phyloP scores from a whole-genome alignment of 2,329 filamentous ascomycete species.

The Colletotrichum sansevieriae region DNA sequence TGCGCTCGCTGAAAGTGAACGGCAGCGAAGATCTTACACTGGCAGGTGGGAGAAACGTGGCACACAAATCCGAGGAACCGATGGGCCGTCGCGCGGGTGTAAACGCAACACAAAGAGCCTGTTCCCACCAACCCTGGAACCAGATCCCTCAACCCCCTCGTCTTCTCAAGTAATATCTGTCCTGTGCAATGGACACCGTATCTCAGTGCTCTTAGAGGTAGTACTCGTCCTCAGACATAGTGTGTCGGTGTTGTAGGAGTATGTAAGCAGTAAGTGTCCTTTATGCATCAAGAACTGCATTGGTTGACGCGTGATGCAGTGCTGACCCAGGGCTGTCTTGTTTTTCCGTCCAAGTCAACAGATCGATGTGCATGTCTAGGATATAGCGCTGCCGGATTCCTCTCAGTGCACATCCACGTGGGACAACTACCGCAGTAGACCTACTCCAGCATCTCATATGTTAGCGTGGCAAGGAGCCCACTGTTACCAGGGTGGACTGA shows the following conservation, averaged over 20 bases:
- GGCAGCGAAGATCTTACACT: constrained; percentile 38
- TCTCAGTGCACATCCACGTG: constrained; percentile 37
- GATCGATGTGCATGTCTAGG: constrained; percentile 10
- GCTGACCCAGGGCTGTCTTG: not conserved
- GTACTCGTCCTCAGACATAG: too few relatives aligned
- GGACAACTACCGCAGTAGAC: constrained; percentile 21
- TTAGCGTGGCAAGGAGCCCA: too few relatives aligned
- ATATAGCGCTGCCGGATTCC: constrained; percentile 27
- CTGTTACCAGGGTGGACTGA: too few relatives aligned
- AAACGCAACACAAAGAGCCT: constrained; percentile 32
- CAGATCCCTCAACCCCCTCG: constrained; percentile 13
- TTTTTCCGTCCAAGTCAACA: constrained; percentile 14
- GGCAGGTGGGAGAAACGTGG: constrained; percentile 42
- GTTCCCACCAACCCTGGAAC: constrained; percentile 29
- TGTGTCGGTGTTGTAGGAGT: too few relatives aligned
- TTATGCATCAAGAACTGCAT: not conserved
- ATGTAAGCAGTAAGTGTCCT: too few relatives aligned
- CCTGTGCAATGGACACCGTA: not conserved
- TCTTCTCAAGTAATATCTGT: not conserved
- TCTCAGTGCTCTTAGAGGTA: not conserved
- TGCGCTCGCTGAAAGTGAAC: constrained; percentile 9
- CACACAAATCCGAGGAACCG: constrained; percentile 40
- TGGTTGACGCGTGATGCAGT: not conserved
- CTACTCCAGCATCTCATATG: too few relatives aligned
- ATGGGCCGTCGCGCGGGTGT: constrained; percentile 35